These are phyloP conservation scores for Pseudodiploospora longispora DNA, from an alignment of 2,329 filamentous ascomycete species.

Conservation along the genomic window DNA sequence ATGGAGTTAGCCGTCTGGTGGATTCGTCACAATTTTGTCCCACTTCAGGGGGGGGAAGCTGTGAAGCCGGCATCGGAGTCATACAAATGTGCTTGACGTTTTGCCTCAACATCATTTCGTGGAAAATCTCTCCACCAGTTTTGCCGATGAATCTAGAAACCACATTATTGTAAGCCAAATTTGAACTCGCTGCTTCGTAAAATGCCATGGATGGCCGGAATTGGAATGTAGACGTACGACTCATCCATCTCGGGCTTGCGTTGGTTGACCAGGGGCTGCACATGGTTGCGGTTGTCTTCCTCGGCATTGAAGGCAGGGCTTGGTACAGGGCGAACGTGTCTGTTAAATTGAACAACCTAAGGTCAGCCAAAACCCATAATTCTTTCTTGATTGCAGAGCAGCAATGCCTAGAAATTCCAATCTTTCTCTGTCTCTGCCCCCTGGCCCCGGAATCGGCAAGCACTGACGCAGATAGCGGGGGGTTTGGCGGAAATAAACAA, in stretches of 20 bases:
- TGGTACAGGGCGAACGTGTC: constrained; percentile 45
- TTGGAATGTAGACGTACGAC: constrained; percentile 48
- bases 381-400: too few species aligned
- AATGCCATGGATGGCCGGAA: constrained; percentile 3
- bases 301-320: constrained; percentile 51
- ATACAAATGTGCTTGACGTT: constrained; percentile 89
- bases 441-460: too few species aligned
- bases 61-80: constrained; percentile 27
- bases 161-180: constrained; percentile 3
- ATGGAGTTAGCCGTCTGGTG: constrained; percentile 12
- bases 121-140: constrained; percentile 89
- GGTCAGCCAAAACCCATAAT: too few species aligned
- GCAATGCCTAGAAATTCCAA: too few species aligned
- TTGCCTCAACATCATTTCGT: constrained; percentile 95
- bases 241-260: constrained; percentile 61
- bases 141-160: constrained; percentile 70
- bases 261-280: constrained; percentile 56
- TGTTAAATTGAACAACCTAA: background rate
- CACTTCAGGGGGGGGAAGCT: constrained; percentile 1
- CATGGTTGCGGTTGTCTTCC: constrained; percentile 43
- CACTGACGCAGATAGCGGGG: too few species aligned
- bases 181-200: background rate
- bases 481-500: too few species aligned
- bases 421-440: too few species aligned
- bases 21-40: background rate